Percentiles rank a stretch among this genome's conserved stretches.
These are phyloP conservation scores for Lecanoromycetidae sp. DNA, from an alignment of 2,329 filamentous ascomycete species.

Conservation along the genomic window DNA sequence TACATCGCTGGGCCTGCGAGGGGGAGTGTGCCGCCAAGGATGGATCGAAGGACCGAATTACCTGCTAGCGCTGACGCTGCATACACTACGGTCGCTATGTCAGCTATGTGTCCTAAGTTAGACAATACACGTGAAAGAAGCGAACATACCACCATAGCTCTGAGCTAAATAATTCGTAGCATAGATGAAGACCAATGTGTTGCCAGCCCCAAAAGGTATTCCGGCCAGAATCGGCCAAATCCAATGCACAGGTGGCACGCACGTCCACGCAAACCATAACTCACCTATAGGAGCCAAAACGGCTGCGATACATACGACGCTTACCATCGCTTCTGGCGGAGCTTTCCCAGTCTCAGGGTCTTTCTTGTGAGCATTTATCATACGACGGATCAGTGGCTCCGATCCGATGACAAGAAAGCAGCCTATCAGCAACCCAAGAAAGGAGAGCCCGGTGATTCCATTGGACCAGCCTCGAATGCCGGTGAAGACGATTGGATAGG, in stretches of 20 bases:
- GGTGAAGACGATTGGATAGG: slow-evolving; percentile 40
- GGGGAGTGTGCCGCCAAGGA: slow-evolving; percentile 67
- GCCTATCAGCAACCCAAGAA: slow-evolving; percentile 50
- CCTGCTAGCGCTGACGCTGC: slow-evolving; percentile 69
- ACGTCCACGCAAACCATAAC: slow-evolving; percentile 82
- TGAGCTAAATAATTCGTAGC: slow-evolving; percentile 67
- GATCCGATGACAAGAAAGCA: slow-evolving; percentile 38
- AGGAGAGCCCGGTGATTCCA: slow-evolving; percentile 57
- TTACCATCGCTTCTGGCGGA: slow-evolving; percentile 64
- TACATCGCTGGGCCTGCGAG: slow-evolving; percentile 67
- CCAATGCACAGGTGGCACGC: slow-evolving; percentile 68
- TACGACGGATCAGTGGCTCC: slow-evolving; percentile 58
- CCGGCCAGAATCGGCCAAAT: slow-evolving; percentile 67
- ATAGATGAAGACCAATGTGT: slow-evolving; percentile 71
- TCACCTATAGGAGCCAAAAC: slow-evolving; percentile 65
- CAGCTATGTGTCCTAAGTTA: neutral
- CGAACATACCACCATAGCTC: slow-evolving; percentile 40
- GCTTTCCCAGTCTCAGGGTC: slow-evolving; percentile 64
- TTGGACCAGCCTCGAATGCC: slow-evolving; percentile 32
- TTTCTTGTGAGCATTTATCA: slow-evolving; percentile 64
- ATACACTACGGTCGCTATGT: slow-evolving; percentile 43
- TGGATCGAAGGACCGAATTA: slow-evolving; percentile 60
- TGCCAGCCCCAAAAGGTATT: slow-evolving; percentile 66
- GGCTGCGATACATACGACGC: slow-evolving; percentile 66
- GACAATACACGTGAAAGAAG: neutral